Base-by-base conservation (phyloP, 768 basidiomycete species). In the Boletus rufocinnamomeus region DNA sequence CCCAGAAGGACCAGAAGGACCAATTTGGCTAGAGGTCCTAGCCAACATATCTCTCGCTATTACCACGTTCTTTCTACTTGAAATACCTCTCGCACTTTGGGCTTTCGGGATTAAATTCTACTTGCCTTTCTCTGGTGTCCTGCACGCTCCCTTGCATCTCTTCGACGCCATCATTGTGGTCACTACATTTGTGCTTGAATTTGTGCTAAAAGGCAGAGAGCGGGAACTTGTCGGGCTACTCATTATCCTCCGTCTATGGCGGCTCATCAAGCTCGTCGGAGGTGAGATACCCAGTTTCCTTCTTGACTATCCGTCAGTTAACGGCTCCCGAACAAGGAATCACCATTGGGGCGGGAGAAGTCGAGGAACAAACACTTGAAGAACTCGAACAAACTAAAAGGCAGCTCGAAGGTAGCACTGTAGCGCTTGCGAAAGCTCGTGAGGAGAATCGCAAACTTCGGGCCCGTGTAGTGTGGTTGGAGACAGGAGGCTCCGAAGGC, bases 221-320 rank as follows among this genome's bases (percentile, higher is more conserved):
- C 75, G 84, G 58, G 89, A 93, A 65, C 79, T 93, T 23, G 87
- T 85, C 1, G 82, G 80, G 7, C 73, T 93, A 27, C 80, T 93
- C 35, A 79, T 93, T 43, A 74, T 88, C 21, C 75, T 93, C 30
- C 91, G 91, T 72, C 71, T 93, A 16, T 92, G 92, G 91, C 80
- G 91, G 27, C 75, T 93, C 34, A 82, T 93, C 27, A 91, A 92
- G 68, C 77, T 93, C 14, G 85, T 91, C 11, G 81, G 81, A 71
- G 83, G 82, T 82, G 56, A 47, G 66, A 72, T 52, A 7, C 27
- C 27, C 16, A 27, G 34, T 34, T 37, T 50, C 41, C n/a, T 23
- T 19, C 17, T 34, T 27, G 32, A 13, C 13, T 25, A 6, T 35
- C 41, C 46, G 8, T 45, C 32, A 1, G 38, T 37, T 61, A 34